Conservation (phyloP, 225 moss, liverwort and hornwort genomes). For the Lunularia cruciata region DNA sequence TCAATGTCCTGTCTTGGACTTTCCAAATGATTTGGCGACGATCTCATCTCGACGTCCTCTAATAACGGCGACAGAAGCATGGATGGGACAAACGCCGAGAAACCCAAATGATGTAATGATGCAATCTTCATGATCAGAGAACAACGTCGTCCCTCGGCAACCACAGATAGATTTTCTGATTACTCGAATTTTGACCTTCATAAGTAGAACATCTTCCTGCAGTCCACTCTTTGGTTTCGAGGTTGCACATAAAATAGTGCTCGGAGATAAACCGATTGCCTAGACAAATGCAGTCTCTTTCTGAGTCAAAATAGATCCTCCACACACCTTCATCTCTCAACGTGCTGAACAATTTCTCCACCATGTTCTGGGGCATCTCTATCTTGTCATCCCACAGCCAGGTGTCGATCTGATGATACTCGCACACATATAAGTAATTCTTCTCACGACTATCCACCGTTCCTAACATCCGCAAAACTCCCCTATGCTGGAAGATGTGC, state of each 20-base stretch:
- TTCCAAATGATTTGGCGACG: no score
- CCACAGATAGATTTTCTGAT: constrained; percentile 1
- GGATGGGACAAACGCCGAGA: no score
- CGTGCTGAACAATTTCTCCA: background rate
- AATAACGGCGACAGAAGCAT: no score
- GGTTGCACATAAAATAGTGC: constrained; percentile 3
- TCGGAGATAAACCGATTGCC: background rate
- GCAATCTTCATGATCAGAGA: no score
- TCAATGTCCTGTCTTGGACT: no score
- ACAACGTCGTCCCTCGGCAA: background rate
- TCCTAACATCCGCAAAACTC: background rate
- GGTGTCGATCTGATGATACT: background rate
- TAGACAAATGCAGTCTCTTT: constrained; percentile 6
- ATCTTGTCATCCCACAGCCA: background rate
- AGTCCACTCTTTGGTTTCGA: background rate
- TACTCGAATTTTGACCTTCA: background rate
- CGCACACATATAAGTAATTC: background rate
- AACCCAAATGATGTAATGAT: no score
- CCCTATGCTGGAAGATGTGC: constrained; percentile 19
- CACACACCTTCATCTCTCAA: background rate
- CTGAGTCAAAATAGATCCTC: background rate
- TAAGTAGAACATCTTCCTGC: background rate
- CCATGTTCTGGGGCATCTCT: background rate
- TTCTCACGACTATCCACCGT: background rate
- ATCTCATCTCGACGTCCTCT: no score